Base-by-base conservation (phyloP, 169 alveolate genomes). In the Cryptosporidium meleagridis region DNA sequence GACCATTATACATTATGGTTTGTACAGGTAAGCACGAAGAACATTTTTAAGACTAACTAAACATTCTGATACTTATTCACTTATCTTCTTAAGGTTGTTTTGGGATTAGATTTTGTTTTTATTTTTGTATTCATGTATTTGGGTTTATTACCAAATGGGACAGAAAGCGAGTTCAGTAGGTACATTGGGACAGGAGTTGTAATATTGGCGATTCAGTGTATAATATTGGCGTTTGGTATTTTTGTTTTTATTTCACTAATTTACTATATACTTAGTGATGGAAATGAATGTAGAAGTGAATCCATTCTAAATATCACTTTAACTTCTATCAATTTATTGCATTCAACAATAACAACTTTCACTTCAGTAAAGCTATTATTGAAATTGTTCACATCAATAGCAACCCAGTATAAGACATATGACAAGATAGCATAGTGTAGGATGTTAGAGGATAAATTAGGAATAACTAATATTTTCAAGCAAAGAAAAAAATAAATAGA, bases 61-160 rank as follows among this genome's bases (percentile, higher is more conserved):
- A 18, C 8, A 21, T 61, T 33, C 23, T 29, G 41, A 61, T 61
- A 61, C 5, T 18, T 12, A 9, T 23, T 61, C 21, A 33, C 16
- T 10, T 18, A 7, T 39, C 0, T 12, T 45, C 12, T 73, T 2
- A 9, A 75, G 89, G 51, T 80, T 62, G 89, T 80, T 16, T 61
- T 80, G 65, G 44, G 73, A 26, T 33, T 80, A 14, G 75, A 80
- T 45, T 80, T 80, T 33, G 29, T 65, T 26, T 80, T 59, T 12
- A 80, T 80, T 59, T 80, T 80, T 67, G 75, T 80, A 39, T 80
- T 80, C 29, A 61, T 80, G 75, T 80, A 80, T 48, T 48, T 80
- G 48, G 89, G 89, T 23, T 59, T 80, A 26, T 59, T 80, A 61
- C 68, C 29, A 3, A 65, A 80, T 1, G 89, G 89, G 31, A 62